A percentile compares a stretch with the other conserved stretches of the same genome.
phyloP scores from a whole-genome alignment of 1,139 yeast genomes.

The Nakaseomyces glabratus region DNA sequence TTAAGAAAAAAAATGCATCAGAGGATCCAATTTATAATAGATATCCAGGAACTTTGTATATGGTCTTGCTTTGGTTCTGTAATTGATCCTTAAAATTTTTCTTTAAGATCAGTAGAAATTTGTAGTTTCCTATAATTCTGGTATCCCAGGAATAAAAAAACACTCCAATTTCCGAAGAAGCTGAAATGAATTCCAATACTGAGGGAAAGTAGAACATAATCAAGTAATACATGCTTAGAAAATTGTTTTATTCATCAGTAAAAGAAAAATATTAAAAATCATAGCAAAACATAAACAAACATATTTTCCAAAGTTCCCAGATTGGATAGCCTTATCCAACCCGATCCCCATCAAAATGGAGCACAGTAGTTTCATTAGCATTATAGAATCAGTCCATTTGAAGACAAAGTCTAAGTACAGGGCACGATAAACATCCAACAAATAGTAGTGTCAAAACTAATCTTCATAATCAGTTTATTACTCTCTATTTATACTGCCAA shows the following conservation, averaged over 20 bases:
- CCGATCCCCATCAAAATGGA: neutral
- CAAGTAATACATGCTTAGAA: conserved; percentile 7
- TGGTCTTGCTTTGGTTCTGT: neutral
- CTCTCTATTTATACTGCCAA: too few relatives aligned
- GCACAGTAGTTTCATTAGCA: too few relatives aligned
- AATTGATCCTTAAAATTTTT: neutral
- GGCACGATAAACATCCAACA: too few relatives aligned
- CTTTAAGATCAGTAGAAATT: neutral
- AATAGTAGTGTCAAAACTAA: too few relatives aligned
- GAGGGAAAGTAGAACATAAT: neutral
- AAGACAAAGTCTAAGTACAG: too few relatives aligned
- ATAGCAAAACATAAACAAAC: neutral
- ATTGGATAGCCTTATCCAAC: neutral
- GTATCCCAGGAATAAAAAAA: conserved; percentile 3
- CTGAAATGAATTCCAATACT: conserved; percentile 3
- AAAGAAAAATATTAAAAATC: neutral
- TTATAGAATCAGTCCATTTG: too few relatives aligned
- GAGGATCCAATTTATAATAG: neutral
- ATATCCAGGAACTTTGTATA: neutral
- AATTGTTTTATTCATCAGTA: neutral
- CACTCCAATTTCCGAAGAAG: neutral
- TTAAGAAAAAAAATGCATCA: neutral
- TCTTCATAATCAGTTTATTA: too few relatives aligned
- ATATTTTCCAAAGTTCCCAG: neutral
- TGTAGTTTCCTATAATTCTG: neutral